Conservation (phyloP, 2,329 filamentous ascomycete species). For the Zopfia rhizophila region DNA sequence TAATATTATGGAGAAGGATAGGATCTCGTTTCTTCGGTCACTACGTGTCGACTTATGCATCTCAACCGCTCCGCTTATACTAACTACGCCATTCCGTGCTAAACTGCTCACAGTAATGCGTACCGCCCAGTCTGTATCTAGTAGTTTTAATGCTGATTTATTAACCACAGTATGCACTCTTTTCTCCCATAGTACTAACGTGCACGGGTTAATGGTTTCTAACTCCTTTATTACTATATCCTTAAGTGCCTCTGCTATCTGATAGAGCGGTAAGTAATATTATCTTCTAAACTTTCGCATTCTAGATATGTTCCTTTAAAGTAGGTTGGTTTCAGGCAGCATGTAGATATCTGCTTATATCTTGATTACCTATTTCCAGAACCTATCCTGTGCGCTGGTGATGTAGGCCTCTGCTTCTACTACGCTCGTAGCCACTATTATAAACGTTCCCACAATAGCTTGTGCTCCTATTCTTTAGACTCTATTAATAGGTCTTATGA, state of each 20-base stretch:
- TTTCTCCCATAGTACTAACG: constrained; percentile 20
- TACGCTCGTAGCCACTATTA: constrained; percentile 17
- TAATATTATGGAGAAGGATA: constrained; percentile 17
- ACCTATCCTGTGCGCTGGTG: constrained; percentile 18
- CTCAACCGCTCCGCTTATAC: constrained; percentile 17
- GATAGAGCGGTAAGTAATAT: constrained; percentile 14
- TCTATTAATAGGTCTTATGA: constrained; percentile 17
- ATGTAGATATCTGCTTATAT: constrained; percentile 19
- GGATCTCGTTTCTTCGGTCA: constrained; percentile 16
- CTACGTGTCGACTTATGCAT: too few relatives aligned
- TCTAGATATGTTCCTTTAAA: constrained; percentile 15
- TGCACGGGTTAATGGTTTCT: constrained; percentile 17
- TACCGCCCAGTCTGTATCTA: constrained; percentile 18
- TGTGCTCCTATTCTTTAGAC: constrained; percentile 20
- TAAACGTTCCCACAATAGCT: constrained; percentile 20
- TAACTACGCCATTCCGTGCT: constrained; percentile 16
- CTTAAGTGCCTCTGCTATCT: constrained; percentile 17
- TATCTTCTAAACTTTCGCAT: constrained; percentile 22
- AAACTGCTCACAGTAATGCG: constrained; percentile 21
- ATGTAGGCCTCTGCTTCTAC: constrained; percentile 24
- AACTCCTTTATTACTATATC: constrained; percentile 19
- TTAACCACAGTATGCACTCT: constrained; percentile 19
- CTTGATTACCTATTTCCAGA: constrained; percentile 22
- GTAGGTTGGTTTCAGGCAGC: constrained; percentile 21
- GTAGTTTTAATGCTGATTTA: constrained; percentile 12